Base-by-base conservation (phyloP, 495 filamentous ascomycete species). In the Entonaema liquescens region DNA sequence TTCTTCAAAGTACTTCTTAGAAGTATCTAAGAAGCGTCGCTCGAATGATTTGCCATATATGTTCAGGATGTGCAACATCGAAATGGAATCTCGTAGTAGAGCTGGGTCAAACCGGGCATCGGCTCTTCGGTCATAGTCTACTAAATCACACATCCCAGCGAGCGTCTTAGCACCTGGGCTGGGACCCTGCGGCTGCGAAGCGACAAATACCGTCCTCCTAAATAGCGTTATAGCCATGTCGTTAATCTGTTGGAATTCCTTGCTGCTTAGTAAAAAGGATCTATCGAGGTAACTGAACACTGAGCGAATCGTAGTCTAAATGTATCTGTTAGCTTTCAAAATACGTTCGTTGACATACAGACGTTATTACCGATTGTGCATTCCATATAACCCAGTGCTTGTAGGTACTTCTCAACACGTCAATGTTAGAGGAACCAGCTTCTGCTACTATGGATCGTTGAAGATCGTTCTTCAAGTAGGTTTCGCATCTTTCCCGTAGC, bases 211-310 rank as follows among this genome's bases (percentile, higher is more conserved):
- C 79, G 83, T 89, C 85, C 76, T 86, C 79, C 75, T 85, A 81
- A 82, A 96, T 83, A 72, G 85, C 70, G 70, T 70, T 56, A 87
- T 85, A 19, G 81, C 81, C 77, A 87, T 81, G 70, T 89, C 88
- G 68, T 88, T 84, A 13, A 92, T 79, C 54, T 80, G 77, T 64
- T 81, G 83, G 35, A 68, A 59, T 7, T 75, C 75, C 69, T 84
- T 89, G 38, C 86, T 87, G 33, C 89, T 88, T 1, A 97, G 82
- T 21, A 99, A 86, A 76, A 92, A 97, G 4, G 93, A 92, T 64
- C 95, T 89, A 74, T 99, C 95, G 60, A 99, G 84, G 69, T 94
- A 98, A 74, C 91, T 94, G 82, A 97, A 98, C 31, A 97, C 90
- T 65, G 89, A 93, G 61, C 93, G 86, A 57, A 99, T 84, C 19